Evolutionary conservation across 495 filamentous ascomycete genomes (phyloP).

Genomic region (Trichoderma gamsii): DNA sequence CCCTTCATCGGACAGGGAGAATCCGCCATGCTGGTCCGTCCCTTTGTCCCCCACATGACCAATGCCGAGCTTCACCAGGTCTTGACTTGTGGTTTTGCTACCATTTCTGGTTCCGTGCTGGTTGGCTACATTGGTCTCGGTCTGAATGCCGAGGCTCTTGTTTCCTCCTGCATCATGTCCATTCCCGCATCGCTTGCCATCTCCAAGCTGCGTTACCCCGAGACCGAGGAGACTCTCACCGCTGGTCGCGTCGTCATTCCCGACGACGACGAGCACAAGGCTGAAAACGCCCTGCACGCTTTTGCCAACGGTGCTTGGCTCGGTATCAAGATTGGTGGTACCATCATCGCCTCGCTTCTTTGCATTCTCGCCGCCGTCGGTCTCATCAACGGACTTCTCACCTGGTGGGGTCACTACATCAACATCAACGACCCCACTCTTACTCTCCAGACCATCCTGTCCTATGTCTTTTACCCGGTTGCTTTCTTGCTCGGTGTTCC

Average conservation of each 20-base stretch:
- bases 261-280: constrained; percentile 59
- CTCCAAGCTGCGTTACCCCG: constrained; percentile 82
- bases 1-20: constrained; percentile 94
- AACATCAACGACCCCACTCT: constrained; percentile 63
- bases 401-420: constrained; percentile 84
- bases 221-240: constrained; percentile 78
- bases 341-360: constrained; percentile 71
- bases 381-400: constrained; percentile 69
- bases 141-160: constrained; percentile 74
- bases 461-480: constrained; percentile 78
- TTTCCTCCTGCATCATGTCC: constrained; percentile 89
- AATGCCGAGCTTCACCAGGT: constrained; percentile 82
- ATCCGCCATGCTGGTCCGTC: constrained; percentile 84
- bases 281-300: constrained; percentile 77
- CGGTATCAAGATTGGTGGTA: constrained; percentile 80
- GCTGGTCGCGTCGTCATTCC: constrained; percentile 74
- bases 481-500: constrained; percentile 84
- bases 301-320: constrained; percentile 85
- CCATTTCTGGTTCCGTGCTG: constrained; percentile 65
- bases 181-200: constrained; percentile 83
- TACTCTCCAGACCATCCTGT: constrained; percentile 70
- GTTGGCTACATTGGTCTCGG: constrained; percentile 77
- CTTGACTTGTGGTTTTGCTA: constrained; percentile 69
- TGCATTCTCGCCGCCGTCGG: constrained; percentile 80
- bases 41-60: constrained; percentile 78